A percentile compares a stretch with the other conserved stretches of the same genome.
phyloP scores from a whole-genome alignment of 164 flowering plant species.

The Tetracentron sinense region DNA sequence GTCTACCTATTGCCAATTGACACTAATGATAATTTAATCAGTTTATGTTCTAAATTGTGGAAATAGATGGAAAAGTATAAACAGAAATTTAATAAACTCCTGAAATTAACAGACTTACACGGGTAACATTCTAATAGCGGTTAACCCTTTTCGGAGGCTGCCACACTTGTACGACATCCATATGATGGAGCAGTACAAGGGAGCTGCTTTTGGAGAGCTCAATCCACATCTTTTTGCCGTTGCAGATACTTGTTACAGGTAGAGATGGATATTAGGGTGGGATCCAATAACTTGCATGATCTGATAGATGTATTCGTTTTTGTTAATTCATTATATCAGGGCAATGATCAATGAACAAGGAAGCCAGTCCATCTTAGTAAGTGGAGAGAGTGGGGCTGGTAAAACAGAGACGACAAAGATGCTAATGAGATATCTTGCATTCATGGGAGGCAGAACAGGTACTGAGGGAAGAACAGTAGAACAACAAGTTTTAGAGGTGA shows the following conservation, averaged over 20 bases:
- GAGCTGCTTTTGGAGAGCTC: slow-evolving; percentile 80
- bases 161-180: slow-evolving; percentile 78
- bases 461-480: slow-evolving; percentile 86
- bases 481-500: slow-evolving; percentile 85
- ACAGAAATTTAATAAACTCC: background rate
- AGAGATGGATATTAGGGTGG: background rate
- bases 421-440: slow-evolving; percentile 92
- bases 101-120: slow-evolving; percentile 70
- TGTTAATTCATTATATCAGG: slow-evolving; percentile 28
- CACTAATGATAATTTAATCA: background rate
- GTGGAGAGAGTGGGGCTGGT: slow-evolving; percentile 94
- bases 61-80: no score
- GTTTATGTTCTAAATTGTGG: background rate
- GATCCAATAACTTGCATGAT: background rate
- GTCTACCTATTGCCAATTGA: slow-evolving; percentile 15
- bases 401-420: slow-evolving; percentile 89
- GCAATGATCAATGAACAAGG: slow-evolving; percentile 65
- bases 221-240: slow-evolving; percentile 86
- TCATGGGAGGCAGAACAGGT: slow-evolving; percentile 80
- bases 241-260: slow-evolving; percentile 84
- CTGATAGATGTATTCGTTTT: background rate
- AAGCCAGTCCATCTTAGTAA: slow-evolving; percentile 78
- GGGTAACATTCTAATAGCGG: slow-evolving; percentile 82
- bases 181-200: slow-evolving; percentile 90
- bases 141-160: slow-evolving; percentile 75